These are phyloP conservation scores for Beauveria sp. DNA, from an alignment of 2,329 filamentous ascomycete genomes.

Conservation along the genomic window DNA sequence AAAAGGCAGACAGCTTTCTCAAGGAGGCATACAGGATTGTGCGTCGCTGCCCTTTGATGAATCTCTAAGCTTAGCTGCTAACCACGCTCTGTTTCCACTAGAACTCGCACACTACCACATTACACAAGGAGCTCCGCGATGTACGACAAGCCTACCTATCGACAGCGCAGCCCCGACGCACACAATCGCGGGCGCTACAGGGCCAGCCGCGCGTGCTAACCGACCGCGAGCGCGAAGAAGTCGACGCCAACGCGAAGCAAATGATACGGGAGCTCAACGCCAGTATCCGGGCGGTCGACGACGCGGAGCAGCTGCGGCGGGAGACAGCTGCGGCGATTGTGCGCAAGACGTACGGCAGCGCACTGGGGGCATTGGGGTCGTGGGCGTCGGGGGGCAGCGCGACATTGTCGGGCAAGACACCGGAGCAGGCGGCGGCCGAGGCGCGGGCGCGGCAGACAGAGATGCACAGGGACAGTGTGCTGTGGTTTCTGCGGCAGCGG, in stretches of 20 bases:
- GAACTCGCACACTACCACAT: conserved; percentile 77
- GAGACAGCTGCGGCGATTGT: conserved; percentile 66
- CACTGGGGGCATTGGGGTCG: conserved; percentile 55
- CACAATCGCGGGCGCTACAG: conserved; percentile 39
- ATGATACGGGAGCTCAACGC: conserved; percentile 79
- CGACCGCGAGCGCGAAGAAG: conserved; percentile 74
- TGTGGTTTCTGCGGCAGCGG: conserved; percentile 72
- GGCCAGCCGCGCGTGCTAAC: conserved; percentile 54
- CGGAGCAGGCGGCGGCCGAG: conserved; percentile 67
- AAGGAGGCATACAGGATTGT: conserved; percentile 94
- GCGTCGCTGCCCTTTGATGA: conserved; percentile 23
- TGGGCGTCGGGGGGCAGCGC: conserved; percentile 57
- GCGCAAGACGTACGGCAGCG: conserved; percentile 59
- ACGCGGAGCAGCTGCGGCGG: conserved; percentile 74
- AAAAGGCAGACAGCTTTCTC: conserved; percentile 73
- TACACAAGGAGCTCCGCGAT: conserved; percentile 71
- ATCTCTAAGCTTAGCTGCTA: background rate
- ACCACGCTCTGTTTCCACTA: conserved; percentile 27
- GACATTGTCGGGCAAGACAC: conserved; percentile 34
- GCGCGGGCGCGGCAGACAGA: conserved; percentile 58
- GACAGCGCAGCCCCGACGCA: conserved; percentile 57
- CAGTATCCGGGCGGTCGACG: conserved; percentile 70
- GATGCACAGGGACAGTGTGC: conserved; percentile 69
- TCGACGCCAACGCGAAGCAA: conserved; percentile 80
- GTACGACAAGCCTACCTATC: conserved; percentile 91